Conservation (phyloP, 306 rosid genomes). For the Senna tora region DNA sequence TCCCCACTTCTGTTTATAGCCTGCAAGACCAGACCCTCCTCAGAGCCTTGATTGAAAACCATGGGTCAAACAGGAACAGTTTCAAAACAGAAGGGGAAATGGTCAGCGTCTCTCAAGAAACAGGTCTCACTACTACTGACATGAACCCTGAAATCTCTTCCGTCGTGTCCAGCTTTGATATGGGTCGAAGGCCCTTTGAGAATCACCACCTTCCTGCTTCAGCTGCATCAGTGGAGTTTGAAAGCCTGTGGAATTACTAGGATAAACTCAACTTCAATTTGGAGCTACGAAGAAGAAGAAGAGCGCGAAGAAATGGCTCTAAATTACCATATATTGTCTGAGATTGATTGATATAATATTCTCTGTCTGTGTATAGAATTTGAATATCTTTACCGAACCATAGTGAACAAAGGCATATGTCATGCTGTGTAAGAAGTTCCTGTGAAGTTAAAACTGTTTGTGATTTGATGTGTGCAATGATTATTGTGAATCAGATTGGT, state of each 20-base stretch:
- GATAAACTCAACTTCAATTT: slow-evolving; percentile 13
- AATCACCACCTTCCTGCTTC: slow-evolving; percentile 53
- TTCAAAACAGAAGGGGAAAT: slow-evolving; percentile 70
- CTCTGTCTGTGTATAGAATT: slow-evolving; percentile 39
- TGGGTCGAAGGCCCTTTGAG: slow-evolving; percentile 51
- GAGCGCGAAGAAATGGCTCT: slow-evolving; percentile 12
- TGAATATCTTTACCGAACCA: slow-evolving; percentile 36
- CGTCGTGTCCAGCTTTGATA: slow-evolving; percentile 55
- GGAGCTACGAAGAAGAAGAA: background rate
- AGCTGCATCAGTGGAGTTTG: slow-evolving; percentile 49
- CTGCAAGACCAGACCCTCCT: slow-evolving; percentile 61
- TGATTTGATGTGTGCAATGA: slow-evolving; percentile 32
- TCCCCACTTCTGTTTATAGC: slow-evolving; percentile 43
- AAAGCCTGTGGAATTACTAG: slow-evolving; percentile 65
- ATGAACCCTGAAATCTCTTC: slow-evolving; percentile 73
- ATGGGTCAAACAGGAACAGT: slow-evolving; percentile 49
- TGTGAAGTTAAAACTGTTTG: slow-evolving; percentile 38
- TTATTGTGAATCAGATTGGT: slow-evolving; percentile 41
- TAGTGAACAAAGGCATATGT: slow-evolving; percentile 40
- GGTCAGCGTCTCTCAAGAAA: slow-evolving; percentile 62
- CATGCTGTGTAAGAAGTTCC: slow-evolving; percentile 46
- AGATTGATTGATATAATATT: slow-evolving; percentile 35
- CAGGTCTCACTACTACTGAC: slow-evolving; percentile 54
- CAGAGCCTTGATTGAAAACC: slow-evolving; percentile 61
- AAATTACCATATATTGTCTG: slow-evolving; percentile 15